phyloP scores from a whole-genome alignment of 2,329 filamentous ascomycete genomes.

The Arthrobotrys iridis region DNA sequence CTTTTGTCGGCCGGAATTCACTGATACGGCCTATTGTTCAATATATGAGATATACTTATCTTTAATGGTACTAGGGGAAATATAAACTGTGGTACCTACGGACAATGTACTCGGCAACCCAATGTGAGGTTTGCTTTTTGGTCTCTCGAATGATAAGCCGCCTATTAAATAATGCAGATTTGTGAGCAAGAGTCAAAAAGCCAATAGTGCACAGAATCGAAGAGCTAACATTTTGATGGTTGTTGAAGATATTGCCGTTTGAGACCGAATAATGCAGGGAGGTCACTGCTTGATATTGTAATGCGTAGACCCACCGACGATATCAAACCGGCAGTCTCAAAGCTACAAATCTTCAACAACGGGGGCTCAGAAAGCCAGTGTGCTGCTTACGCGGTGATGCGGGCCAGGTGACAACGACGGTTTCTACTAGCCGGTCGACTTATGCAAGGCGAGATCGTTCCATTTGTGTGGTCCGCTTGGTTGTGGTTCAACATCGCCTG shows the following conservation, averaged over 20 bases:
- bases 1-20: slow-evolving; percentile 75
- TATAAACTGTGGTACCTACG: slow-evolving; percentile 23
- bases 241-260: not conserved
- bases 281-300: slow-evolving; percentile 4
- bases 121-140: slow-evolving; percentile 47
- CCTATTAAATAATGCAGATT: slow-evolving; percentile 26
- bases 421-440: not conserved
- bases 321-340: not conserved
- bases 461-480: not conserved
- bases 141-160: slow-evolving; percentile 49
- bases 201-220: not conserved
- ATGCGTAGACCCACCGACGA: not conserved
- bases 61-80: not conserved
- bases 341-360: not conserved
- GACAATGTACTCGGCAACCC: slow-evolving; percentile 53
- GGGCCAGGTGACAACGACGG: slow-evolving; percentile 5
- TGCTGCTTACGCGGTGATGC: not conserved
- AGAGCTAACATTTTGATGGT: slow-evolving; percentile 26
- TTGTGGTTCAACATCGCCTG: slow-evolving; percentile 5
- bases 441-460: slow-evolving; percentile 13
- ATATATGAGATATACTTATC: not conserved
- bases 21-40: slow-evolving; percentile 74
- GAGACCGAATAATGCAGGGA: not conserved
- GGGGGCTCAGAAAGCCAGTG: not conserved
- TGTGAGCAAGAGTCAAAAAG: not conserved